Conservation (phyloP, 2,329 filamentous ascomycete species). For the Alternaria metachromatica region DNA sequence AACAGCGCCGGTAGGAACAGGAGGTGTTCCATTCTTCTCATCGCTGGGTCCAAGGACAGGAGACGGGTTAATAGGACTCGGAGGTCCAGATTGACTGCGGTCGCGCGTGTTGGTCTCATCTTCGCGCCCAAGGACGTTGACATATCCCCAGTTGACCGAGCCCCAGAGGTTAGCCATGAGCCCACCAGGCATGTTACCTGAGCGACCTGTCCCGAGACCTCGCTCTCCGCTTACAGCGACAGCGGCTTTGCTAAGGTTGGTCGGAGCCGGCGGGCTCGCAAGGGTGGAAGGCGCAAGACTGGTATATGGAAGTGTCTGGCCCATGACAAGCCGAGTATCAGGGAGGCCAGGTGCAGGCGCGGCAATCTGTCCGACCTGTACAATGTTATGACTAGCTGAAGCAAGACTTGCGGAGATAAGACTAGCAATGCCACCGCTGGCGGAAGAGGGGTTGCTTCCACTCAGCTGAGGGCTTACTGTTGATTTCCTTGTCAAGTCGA, state of each 20-base stretch:
- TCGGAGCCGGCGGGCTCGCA: constrained; percentile 81
- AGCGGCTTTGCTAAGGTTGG: constrained; percentile 84
- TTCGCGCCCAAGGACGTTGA: constrained; percentile 66
- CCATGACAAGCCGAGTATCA: constrained; percentile 45
- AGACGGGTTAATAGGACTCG: constrained; percentile 40
- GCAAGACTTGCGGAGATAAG: constrained; percentile 79
- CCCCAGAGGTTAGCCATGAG: constrained; percentile 96
- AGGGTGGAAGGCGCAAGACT: constrained; percentile 82
- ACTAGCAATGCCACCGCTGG: constrained; percentile 76
- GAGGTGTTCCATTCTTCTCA: constrained; percentile 17
- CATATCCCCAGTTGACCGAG: constrained; percentile 78
- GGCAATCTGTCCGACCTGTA: constrained; percentile 67
- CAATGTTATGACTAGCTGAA: constrained; percentile 76
- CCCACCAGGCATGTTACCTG: constrained; percentile 77
- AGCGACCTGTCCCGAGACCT: constrained; percentile 67
- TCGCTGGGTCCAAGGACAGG: constrained; percentile 27
- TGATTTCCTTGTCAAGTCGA: constrained; percentile 85
- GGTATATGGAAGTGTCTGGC: constrained; percentile 61
- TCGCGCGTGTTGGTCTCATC: constrained; percentile 50
- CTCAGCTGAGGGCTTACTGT: constrained; percentile 61
- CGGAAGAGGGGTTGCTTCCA: constrained; percentile 50
- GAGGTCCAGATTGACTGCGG: constrained; percentile 41
- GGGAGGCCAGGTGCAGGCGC: constrained; percentile 45
- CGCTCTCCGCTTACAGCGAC: constrained; percentile 82
- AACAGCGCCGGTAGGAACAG: constrained; percentile 19